Evolutionary conservation across 2,329 filamentous ascomycete genomes (phyloP).

Genomic region (Fusarium brachygibbosum): DNA sequence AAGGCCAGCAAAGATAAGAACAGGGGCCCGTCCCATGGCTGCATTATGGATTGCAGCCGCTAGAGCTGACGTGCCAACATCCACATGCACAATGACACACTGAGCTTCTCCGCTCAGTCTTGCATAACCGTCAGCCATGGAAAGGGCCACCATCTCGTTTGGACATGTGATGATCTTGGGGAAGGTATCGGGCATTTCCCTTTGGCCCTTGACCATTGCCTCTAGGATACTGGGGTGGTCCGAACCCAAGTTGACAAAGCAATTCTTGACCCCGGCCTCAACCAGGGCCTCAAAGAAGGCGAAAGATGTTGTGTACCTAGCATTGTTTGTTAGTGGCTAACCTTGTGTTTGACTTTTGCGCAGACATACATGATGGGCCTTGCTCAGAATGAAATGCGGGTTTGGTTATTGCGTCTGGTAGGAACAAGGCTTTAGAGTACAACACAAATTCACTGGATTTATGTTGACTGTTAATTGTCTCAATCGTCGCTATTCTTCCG

Average conservation of each 20-base stretch:
- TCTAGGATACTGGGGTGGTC: slow-evolving; percentile 57
- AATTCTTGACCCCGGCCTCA: slow-evolving; percentile 61
- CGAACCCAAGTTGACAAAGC: slow-evolving; percentile 67
- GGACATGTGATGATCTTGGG: slow-evolving; percentile 49
- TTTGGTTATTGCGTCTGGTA: background rate
- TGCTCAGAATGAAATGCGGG: background rate
- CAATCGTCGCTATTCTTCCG: background rate
- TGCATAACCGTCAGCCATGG: slow-evolving; percentile 42
- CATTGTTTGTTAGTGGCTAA: background rate
- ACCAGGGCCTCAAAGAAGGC: slow-evolving; percentile 30
- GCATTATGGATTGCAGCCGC: slow-evolving; percentile 50
- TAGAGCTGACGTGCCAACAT: slow-evolving; percentile 48
- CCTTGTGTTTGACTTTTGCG: accelerated
- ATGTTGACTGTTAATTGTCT: background rate
- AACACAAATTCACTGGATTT: accelerated
- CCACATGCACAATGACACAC: slow-evolving; percentile 50
- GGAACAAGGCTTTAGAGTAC: background rate
- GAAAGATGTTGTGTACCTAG: slow-evolving; percentile 27
- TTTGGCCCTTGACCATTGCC: slow-evolving; percentile 47
- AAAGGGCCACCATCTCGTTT: slow-evolving; percentile 50
- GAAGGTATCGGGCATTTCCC: slow-evolving; percentile 26
- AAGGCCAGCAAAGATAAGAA: slow-evolving; percentile 60
- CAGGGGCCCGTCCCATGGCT: slow-evolving; percentile 49
- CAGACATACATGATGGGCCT: background rate
- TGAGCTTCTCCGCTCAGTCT: slow-evolving; percentile 49